Base-by-base conservation (phyloP, 345 rosid species). In the Melaleuca quinquenervia region DNA sequence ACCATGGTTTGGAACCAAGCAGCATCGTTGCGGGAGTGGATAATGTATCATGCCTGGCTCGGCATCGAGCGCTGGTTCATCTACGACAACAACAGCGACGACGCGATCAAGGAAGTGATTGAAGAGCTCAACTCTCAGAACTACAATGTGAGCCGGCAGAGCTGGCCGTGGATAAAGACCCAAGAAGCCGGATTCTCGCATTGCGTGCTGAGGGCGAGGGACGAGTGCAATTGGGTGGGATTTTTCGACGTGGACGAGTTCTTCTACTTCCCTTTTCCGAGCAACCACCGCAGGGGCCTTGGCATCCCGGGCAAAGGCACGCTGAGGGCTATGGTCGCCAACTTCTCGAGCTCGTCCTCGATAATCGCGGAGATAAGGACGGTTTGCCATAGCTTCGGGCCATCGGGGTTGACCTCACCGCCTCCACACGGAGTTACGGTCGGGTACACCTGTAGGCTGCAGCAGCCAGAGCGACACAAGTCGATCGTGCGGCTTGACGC, bases 131-230 rank as follows among this genome's bases (percentile, higher is more conserved):
- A 92, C 53, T 84, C 84, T 22, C 91, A 88, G 55, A 90, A 92
- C 82, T 93, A 94, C 87, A 97, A 95, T 29, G 92, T 97, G 54
- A 94, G 93, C 54, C 88, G 96, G 82, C 97, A 96, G 87, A 90
- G 89, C 51, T 97, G 98, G 99, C 99, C 99, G 1, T 98, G 99
- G 99, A 93, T 94, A 84, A 98, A 98, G 89, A 92, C 99, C 50
- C 99, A 98, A 86, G 99, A 98, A 89, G 99, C 99, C 1, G 99
- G 99, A 1, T 96, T 98, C 89, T 96, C 99, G 1, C 99, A 98
- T 83, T 98, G 99, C 87, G 94, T 95, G 64, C 86, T 98, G 75
- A 90, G 94, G 87, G 97, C 99, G 8, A 93, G 91, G 90, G 87
- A 90, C 3, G 98, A 94, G 84, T 98, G 99, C 89, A 86, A 90